Evolutionary conservation across 495 filamentous ascomycete species (phyloP).

Genomic region (Choiromyces venosus): DNA sequence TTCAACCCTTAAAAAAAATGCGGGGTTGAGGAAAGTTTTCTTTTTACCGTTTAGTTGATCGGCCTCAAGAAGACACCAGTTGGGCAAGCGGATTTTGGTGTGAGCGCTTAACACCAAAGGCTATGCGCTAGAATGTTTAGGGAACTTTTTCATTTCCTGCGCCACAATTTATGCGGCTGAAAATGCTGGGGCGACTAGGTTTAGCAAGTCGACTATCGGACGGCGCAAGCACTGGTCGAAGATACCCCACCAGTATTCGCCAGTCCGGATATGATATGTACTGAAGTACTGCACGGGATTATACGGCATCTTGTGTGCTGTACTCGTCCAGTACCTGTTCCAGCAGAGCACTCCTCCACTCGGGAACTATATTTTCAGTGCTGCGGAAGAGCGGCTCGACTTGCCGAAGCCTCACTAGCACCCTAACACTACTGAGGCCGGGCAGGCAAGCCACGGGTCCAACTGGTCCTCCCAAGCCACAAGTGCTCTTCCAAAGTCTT

Average conservation of each 20-base stretch:
- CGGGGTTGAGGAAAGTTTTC: neutral
- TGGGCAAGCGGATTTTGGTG: neutral
- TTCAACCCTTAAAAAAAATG: neutral
- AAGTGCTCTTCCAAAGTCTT: neutral
- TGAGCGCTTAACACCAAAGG: neutral
- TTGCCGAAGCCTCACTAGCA: too few relatives aligned
- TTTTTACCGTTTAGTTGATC: neutral
- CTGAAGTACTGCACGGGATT: neutral
- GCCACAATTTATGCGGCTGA: neutral
- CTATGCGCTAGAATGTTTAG: neutral
- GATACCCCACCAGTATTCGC: neutral
- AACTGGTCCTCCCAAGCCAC: neutral
- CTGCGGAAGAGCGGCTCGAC: too few relatives aligned
- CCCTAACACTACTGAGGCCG: too few relatives aligned
- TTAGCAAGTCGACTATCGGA: too few relatives aligned
- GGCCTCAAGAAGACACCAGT: neutral
- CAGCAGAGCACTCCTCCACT: too few relatives aligned
- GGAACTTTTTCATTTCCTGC: neutral
- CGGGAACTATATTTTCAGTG: too few relatives aligned
- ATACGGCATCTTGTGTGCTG: neutral
- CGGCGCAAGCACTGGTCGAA: too few relatives aligned
- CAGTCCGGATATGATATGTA: neutral
- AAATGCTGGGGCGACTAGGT: neutral
- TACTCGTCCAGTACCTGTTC: too few relatives aligned
- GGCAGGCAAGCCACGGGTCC: too few relatives aligned